A percentile compares a stretch with the other conserved stretches of the same genome.
phyloP scores from a whole-genome alignment of 2,329 filamentous ascomycete species.

The Sphaerulina musiva region DNA sequence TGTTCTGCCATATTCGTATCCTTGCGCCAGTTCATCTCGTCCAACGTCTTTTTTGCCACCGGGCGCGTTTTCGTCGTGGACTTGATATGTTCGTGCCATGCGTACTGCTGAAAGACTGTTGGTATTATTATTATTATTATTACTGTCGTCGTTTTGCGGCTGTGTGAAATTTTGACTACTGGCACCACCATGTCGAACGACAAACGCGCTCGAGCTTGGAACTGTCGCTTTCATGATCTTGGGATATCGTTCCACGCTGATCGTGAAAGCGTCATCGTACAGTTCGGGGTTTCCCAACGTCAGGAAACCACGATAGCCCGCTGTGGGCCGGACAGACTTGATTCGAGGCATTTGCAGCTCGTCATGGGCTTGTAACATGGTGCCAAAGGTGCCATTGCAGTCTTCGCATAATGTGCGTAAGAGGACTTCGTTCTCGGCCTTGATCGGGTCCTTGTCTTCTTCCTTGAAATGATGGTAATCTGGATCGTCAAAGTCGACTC shows the following conservation, averaged over 20 bases:
- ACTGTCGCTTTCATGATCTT: slow-evolving; percentile 72
- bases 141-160: slow-evolving; percentile 32
- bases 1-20: slow-evolving; percentile 87
- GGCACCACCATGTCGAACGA: slow-evolving; percentile 47
- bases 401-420: slow-evolving; percentile 60
- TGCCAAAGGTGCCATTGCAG: slow-evolving; percentile 71
- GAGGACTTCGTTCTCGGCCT: slow-evolving; percentile 67
- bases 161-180: slow-evolving; percentile 49
- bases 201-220: slow-evolving; percentile 70
- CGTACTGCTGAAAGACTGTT: slow-evolving; percentile 62
- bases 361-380: slow-evolving; percentile 74
- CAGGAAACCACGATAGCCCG: slow-evolving; percentile 71
- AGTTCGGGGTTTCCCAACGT: slow-evolving; percentile 70
- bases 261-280: slow-evolving; percentile 68
- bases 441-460: slow-evolving; percentile 67
- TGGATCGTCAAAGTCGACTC: slow-evolving; percentile 86
- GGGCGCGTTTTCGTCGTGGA: slow-evolving; percentile 65
- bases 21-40: slow-evolving; percentile 78
- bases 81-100: slow-evolving; percentile 69
- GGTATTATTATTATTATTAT: slow-evolving; percentile 16
- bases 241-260: slow-evolving; percentile 86
- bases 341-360: slow-evolving; percentile 70
- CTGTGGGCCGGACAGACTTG: slow-evolving; percentile 68
- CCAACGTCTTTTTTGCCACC: slow-evolving; percentile 78
- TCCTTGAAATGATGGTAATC: slow-evolving; percentile 90